Conservation (phyloP, 2,329 filamentous ascomycete genomes). For the Penicillium corylophilum region DNA sequence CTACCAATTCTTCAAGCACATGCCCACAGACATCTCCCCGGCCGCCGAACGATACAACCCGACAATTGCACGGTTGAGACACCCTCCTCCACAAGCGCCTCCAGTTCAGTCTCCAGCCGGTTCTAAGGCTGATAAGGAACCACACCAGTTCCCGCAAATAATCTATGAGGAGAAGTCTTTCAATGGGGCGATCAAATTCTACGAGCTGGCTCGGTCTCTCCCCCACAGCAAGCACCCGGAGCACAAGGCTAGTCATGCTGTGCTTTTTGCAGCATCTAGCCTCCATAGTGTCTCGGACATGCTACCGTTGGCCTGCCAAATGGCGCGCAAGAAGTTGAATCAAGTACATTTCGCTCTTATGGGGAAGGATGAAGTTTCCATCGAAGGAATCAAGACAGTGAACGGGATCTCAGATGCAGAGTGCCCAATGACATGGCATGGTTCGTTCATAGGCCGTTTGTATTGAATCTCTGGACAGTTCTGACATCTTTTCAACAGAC, state of each 20-base stretch:
- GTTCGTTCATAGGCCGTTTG: slow-evolving; percentile 50
- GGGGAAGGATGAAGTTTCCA: slow-evolving; percentile 67
- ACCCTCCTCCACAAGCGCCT: slow-evolving; percentile 6
- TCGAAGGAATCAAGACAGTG: slow-evolving; percentile 68
- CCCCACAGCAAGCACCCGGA: slow-evolving; percentile 55
- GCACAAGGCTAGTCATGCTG: slow-evolving; percentile 59
- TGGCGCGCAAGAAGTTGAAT: slow-evolving; percentile 68
- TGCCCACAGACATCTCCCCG: slow-evolving; percentile 53
- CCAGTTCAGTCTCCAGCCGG: slow-evolving; percentile 4
- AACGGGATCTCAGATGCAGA: slow-evolving; percentile 70
- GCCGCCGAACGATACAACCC: slow-evolving; percentile 33
- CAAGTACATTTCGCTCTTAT: slow-evolving; percentile 80
- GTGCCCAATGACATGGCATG: slow-evolving; percentile 67
- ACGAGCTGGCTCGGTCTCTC: slow-evolving; percentile 62
- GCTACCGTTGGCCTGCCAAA: slow-evolving; percentile 81
- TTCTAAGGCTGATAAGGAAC: slow-evolving; percentile 12
- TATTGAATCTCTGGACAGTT: slow-evolving; percentile 27
- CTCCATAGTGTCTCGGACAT: slow-evolving; percentile 70
- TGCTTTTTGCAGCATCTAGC: slow-evolving; percentile 76
- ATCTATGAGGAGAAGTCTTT: slow-evolving; percentile 42
- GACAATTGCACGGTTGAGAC: slow-evolving; percentile 16
- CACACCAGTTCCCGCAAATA: slow-evolving; percentile 1
- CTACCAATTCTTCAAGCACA: slow-evolving; percentile 65
- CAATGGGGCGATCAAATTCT: slow-evolving; percentile 69
- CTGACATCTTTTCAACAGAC: slow-evolving; percentile 43